Base-by-base conservation (phyloP, 176 grass and related monocot genomes). In the Musa schizocarpa region DNA sequence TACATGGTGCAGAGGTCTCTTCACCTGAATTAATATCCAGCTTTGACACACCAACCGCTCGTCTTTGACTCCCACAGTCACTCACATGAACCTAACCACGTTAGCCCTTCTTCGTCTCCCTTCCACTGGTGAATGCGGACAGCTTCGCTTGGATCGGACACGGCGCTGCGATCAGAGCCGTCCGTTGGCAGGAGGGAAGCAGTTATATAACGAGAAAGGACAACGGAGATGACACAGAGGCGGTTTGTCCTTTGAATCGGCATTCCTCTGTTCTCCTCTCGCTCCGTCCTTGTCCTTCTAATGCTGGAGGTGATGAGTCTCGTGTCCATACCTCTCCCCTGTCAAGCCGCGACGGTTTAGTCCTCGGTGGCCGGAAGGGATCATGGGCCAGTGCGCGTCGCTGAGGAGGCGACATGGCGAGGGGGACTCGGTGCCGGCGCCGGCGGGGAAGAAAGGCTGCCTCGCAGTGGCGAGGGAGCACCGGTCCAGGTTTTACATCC, bases 381-480 rank as follows among this genome's bases (percentile, higher is more conserved):
- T 12, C 20, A 77, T 77, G 76, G 76, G 75, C 9, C 50, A 67
- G 75, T 54, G 50, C 75, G 62, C 20, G 11, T 77, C 75, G 50
- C 19, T 13, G 59, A 22, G 12, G 48, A 26, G 75, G 63, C n/a
- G 25, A 34, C 54, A 6, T 24, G 25, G 26, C 5, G 13, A 11
- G 13, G 2, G 25, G 0, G 8, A 26, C 21, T 24, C 9, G 26
- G 14, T 14, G 24, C 25, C 53, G 73, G 54, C 72, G 13, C 16
- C 23, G 13, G 17, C 17, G 9, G 75, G 52, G 75, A 77, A 66
- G 43, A 66, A 14, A 2, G 50, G 75, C 5, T 77, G 75, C 50
- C 75, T 77, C 21, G 62, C 75, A 20, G 49, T 67, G 49, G 75
- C 50, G 16, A 77, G 66, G 75, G 75, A 77, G 61, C 20, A 77